Base-by-base conservation (phyloP, 2,329 filamentous ascomycete species). In the Monosporascus sp. region DNA sequence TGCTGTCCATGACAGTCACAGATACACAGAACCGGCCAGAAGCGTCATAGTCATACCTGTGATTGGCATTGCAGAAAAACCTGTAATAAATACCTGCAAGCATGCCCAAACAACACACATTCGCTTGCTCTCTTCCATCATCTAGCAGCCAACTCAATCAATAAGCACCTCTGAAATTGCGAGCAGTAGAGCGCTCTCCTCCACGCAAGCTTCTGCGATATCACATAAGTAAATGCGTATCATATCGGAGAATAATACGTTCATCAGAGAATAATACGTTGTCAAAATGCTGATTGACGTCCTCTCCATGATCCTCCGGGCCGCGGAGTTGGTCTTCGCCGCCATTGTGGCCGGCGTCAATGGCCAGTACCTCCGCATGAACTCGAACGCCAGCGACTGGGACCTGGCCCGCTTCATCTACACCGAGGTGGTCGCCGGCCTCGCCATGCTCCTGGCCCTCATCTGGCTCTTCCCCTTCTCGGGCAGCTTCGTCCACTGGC, bases 381-480 rank as follows among this genome's bases (percentile, higher is more conserved):
- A 73, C 49, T 55, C 72, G 22, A 58, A 73, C 36, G 68, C 74
- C 37, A 74, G 76, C 50, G 69, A 74, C 54, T 84, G 81, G 77
- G 72, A 76, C 18, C 72, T 80, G 39, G 83, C 78, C 37, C 84
- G 88, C 52, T 84, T 86, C 73, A 89, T 92, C 71, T 92, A 90
- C 74, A 82, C 86, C 46, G 81, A 88, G 64, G 81, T 89, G 18
- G 78, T 91, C 39, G 85, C 89, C 3, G 84, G 77, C 20, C 64
- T 92, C 18, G 82, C 84, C 14, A 82, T 91, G 51, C 68, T 92
- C 41, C 73, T 89, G n/a, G 76, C 82, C 5, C 70, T 92, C 25
- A 67, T 92, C 57, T 89, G 87, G 82, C 75, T 91, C 27, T 76
- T 92, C 41, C 89, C 89, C 2, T 88, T 89, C 64, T 80, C 82